Percentiles rank a stretch among this genome's conserved stretches.
phyloP scores from a whole-genome alignment of 495 filamentous ascomycete genomes.

The Polyplosphaeria fusca region DNA sequence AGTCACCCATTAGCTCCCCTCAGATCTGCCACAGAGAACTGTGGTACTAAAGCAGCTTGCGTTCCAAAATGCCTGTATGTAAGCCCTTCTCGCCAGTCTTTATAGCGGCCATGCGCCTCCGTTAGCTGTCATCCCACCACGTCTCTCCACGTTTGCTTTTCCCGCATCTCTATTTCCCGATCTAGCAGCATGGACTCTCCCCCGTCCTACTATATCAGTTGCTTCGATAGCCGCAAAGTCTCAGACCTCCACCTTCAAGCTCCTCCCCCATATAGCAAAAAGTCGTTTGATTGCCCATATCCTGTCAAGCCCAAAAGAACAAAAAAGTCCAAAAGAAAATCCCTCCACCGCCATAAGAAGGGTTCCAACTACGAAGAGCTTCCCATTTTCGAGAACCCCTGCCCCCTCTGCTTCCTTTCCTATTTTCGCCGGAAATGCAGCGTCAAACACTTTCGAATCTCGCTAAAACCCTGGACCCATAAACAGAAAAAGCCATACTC shows the following conservation, averaged over 20 bases:
- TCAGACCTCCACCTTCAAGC: conserved; percentile 3
- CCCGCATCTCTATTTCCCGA: too few relatives aligned
- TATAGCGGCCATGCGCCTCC: too few relatives aligned
- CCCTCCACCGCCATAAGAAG: conserved; percentile 22
- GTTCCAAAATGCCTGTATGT: too few relatives aligned
- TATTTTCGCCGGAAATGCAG: not conserved
- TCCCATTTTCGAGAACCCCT: conserved; percentile 20
- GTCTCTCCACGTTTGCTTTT: too few relatives aligned
- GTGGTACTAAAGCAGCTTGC: too few relatives aligned
- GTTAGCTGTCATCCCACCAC: too few relatives aligned
- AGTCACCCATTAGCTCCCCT: too few relatives aligned
- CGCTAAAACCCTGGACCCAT: conserved; percentile 20
- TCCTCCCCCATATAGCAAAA: conserved; percentile 17
- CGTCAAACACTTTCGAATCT: not conserved
- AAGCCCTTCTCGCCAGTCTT: too few relatives aligned
- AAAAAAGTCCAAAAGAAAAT: not conserved
- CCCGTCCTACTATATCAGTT: too few relatives aligned
- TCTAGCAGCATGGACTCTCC: too few relatives aligned
- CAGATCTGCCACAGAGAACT: too few relatives aligned
- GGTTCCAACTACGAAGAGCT: conserved; percentile 1
- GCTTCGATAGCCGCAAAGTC: too few relatives aligned
- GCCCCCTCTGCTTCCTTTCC: conserved; percentile 15
- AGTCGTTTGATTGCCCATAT: not conserved
- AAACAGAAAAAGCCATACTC: conserved; percentile 87
- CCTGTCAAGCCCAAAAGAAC: not conserved